Conservation (phyloP, 1,284 basidiomycete species). For the Chalciporus sp. region DNA sequence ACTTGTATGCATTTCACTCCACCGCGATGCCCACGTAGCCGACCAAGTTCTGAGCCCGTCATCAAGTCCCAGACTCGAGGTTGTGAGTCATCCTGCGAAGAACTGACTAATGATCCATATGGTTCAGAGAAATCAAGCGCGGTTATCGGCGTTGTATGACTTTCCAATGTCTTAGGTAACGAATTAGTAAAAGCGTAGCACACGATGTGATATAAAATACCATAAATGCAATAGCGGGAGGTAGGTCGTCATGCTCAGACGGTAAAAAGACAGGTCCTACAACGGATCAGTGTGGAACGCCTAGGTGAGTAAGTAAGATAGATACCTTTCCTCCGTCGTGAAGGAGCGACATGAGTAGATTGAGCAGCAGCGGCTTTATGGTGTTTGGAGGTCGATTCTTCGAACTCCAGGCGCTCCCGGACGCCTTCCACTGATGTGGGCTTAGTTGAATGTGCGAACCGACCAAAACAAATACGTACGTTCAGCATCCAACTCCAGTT, state of each 20-base stretch:
- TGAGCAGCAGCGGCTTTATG: constrained; percentile 36
- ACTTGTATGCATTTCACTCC: constrained; percentile 92
- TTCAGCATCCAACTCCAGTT: constrained; percentile 94
- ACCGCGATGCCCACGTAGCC: constrained; percentile 77
- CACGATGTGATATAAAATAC: constrained; percentile 40
- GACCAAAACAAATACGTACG: constrained; percentile 48
- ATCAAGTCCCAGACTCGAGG: constrained; percentile 90
- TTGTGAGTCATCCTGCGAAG: constrained; percentile 77
- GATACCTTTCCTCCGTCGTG: constrained; percentile 75
- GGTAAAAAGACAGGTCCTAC: constrained; percentile 92
- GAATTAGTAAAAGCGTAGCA: constrained; percentile 5
- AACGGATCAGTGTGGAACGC: constrained; percentile 15
- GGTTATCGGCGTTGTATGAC: constrained; percentile 81
- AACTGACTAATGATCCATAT: constrained; percentile 91
- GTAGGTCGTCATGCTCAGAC: constrained; percentile 96
- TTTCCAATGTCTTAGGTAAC: constrained; percentile 68
- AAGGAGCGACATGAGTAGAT: constrained; percentile 56
- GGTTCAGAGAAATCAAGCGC: constrained; percentile 96
- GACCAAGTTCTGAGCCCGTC: constrained; percentile 78
- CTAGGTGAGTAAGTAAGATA: constrained; percentile 13
- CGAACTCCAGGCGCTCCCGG: constrained; percentile 77
- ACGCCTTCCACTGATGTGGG: constrained; percentile 76
- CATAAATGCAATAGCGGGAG: constrained; percentile 96
- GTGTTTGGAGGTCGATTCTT: constrained; percentile 48
- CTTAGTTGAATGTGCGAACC: constrained; percentile 7